Evolutionary conservation across 768 basidiomycete genomes (phyloP).

Genomic region (Termitomyces sp.): DNA sequence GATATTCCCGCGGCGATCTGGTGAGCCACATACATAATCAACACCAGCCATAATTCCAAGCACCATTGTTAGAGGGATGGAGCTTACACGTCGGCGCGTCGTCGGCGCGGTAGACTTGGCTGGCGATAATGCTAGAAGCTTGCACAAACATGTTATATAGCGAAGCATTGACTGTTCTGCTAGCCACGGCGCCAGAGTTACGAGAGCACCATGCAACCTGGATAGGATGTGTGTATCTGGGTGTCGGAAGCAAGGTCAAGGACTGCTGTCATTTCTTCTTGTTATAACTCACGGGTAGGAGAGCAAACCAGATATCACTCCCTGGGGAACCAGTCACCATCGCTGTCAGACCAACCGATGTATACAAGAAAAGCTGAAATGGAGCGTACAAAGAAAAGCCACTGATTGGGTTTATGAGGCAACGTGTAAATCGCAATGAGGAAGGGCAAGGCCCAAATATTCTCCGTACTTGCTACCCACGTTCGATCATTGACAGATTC

Average conservation of each 20-base stretch:
- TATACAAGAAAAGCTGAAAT: neutral
- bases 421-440: slow-evolving; percentile 48
- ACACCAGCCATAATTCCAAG: neutral
- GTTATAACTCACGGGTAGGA: slow-evolving; percentile 32
- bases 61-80: neutral
- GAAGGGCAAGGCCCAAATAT: slow-evolving; percentile 59
- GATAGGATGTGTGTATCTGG: slow-evolving; percentile 42
- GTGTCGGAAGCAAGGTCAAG: neutral
- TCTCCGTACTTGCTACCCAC: slow-evolving; percentile 44
- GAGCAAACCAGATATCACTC: slow-evolving; percentile 35
- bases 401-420: slow-evolving; percentile 41
- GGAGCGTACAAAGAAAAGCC: slow-evolving; percentile 44
- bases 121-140: slow-evolving; percentile 35
- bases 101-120: slow-evolving; percentile 52
- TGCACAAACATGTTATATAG: slow-evolving; percentile 56
- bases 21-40: neutral
- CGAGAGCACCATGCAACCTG: slow-evolving; percentile 58
- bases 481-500: slow-evolving; percentile 50
- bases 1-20: slow-evolving; percentile 54
- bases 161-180: slow-evolving; percentile 54
- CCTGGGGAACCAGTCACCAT: slow-evolving; percentile 18
- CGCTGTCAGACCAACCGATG: neutral
- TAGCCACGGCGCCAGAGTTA: slow-evolving; percentile 54
- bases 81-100: slow-evolving; percentile 52
- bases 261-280: no score